phyloP scores from a whole-genome alignment of 352 stramenopile genomes.

The Detonula confervacea region DNA sequence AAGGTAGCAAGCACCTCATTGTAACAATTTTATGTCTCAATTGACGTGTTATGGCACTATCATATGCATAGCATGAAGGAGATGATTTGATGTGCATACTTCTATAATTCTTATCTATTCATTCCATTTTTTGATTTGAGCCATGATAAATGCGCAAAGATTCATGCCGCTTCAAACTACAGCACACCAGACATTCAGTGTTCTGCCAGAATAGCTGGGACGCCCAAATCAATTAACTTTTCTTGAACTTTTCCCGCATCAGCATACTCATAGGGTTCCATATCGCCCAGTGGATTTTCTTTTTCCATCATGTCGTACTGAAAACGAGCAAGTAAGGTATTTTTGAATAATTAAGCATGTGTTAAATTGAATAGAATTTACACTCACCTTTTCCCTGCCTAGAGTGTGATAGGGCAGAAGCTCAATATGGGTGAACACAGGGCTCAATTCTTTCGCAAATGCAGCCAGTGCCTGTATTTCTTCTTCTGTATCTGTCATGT shows the following conservation, averaged over 20 bases:
- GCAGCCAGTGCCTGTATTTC: slow-evolving; percentile 54
- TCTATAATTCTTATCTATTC: too few relatives aligned
- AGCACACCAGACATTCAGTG: too few relatives aligned
- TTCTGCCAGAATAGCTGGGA: slow-evolving; percentile 43
- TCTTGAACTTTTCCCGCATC: slow-evolving; percentile 56
- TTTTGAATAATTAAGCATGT: not conserved
- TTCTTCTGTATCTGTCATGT: slow-evolving; percentile 61
- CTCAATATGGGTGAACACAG: slow-evolving; percentile 64
- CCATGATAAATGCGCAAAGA: too few relatives aligned
- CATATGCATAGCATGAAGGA: too few relatives aligned
- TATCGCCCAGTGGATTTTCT: slow-evolving; percentile 55
- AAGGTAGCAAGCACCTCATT: too few relatives aligned
- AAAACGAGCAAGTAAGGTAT: not conserved
- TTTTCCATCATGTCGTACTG: slow-evolving; percentile 49
- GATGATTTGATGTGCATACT: too few relatives aligned
- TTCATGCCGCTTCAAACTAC: too few relatives aligned
- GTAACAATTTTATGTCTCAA: too few relatives aligned
- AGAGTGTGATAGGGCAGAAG: slow-evolving; percentile 70
- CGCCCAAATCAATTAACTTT: slow-evolving; percentile 30
- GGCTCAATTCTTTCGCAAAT: slow-evolving; percentile 61
- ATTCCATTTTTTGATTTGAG: too few relatives aligned
- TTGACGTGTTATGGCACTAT: too few relatives aligned
- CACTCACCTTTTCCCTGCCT: slow-evolving; percentile 57
- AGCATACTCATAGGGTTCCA: slow-evolving; percentile 56
- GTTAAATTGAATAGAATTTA: too few relatives aligned